Percentiles rank a stretch among this genome's conserved stretches.
These are phyloP conservation scores for Plasmodium berghei DNA, from an alignment of 169 alveolate genomes.

Conservation along the genomic window DNA sequence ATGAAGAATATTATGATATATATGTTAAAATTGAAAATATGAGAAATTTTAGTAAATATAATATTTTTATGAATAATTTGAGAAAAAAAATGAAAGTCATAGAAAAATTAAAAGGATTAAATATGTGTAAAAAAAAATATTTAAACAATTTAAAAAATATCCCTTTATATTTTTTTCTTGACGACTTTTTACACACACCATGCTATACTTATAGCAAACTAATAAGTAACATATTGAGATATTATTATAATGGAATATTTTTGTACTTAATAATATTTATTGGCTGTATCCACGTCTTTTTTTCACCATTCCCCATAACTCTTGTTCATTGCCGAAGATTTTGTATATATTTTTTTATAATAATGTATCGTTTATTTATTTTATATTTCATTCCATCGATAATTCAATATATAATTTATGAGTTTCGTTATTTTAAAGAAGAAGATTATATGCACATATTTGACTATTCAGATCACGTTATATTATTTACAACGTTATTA, in stretches of 20 bases:
- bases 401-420: conserved; percentile 70
- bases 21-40: conserved; percentile 20
- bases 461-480: conserved; percentile 77
- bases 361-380: conserved; percentile 72
- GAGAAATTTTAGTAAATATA: conserved; percentile 11
- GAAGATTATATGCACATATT: conserved; percentile 73
- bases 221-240: conserved; percentile 53
- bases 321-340: conserved; percentile 75
- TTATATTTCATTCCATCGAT: conserved; percentile 75
- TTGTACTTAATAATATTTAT: conserved; percentile 56
- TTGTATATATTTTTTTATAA: conserved; percentile 69
- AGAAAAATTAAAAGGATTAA: conserved; percentile 42
- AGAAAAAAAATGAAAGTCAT: conserved; percentile 46
- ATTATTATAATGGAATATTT: conserved; percentile 74
- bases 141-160: conserved; percentile 59
- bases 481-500: conserved; percentile 67
- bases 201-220: conserved; percentile 66
- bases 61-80: conserved; percentile 19
- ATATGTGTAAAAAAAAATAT: conserved; percentile 58
- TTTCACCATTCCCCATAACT: conserved; percentile 76
- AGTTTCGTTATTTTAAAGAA: conserved; percentile 50
- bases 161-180: conserved; percentile 58
- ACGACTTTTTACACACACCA: conserved; percentile 62
- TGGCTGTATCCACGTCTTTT: conserved; percentile 74
- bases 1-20: conserved; percentile 36